Evolutionary conservation across 2,329 filamentous ascomycete genomes (phyloP).

Genomic region (Aspergillus pseudoterreus): DNA sequence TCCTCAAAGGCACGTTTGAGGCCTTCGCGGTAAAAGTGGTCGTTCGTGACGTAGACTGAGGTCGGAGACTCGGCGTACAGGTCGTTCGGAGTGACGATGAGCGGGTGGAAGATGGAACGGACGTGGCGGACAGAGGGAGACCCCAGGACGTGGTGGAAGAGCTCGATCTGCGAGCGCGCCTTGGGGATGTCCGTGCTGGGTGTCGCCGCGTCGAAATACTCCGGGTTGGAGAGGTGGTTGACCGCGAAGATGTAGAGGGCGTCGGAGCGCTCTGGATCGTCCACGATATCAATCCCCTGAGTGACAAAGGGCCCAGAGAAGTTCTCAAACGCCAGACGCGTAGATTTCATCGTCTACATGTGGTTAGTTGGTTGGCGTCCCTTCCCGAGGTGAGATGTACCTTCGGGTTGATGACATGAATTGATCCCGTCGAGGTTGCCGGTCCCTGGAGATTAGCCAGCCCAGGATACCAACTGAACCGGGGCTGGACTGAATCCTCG

Average conservation of each 20-base stretch:
- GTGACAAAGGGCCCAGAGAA: conserved; percentile 55
- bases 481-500: conserved; percentile 40
- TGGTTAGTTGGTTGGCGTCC: not conserved
- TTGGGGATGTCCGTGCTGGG: conserved; percentile 29
- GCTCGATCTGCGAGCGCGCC: conserved; percentile 53
- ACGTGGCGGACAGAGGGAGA: conserved; percentile 44
- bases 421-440: conserved; percentile 23
- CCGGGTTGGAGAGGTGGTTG: conserved; percentile 55
- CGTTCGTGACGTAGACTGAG: conserved; percentile 59
- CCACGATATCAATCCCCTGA: conserved; percentile 60
- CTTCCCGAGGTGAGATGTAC: conserved; percentile 26
- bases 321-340: conserved; percentile 47
- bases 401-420: conserved; percentile 52
- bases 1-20: conserved; percentile 48
- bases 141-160: conserved; percentile 54
- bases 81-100: conserved; percentile 59
- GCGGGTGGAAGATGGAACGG: conserved; percentile 51
- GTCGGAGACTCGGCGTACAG: conserved; percentile 46
- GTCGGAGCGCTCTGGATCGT: conserved; percentile 41
- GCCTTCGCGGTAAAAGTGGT: conserved; percentile 54
- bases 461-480: conserved; percentile 54
- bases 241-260: conserved; percentile 59
- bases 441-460: conserved; percentile 42
- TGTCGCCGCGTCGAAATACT: conserved; percentile 23
- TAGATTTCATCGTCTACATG: conserved; percentile 46